Conservation (phyloP, 2,329 filamentous ascomycete genomes). For the Xylariaceae sp. region DNA sequence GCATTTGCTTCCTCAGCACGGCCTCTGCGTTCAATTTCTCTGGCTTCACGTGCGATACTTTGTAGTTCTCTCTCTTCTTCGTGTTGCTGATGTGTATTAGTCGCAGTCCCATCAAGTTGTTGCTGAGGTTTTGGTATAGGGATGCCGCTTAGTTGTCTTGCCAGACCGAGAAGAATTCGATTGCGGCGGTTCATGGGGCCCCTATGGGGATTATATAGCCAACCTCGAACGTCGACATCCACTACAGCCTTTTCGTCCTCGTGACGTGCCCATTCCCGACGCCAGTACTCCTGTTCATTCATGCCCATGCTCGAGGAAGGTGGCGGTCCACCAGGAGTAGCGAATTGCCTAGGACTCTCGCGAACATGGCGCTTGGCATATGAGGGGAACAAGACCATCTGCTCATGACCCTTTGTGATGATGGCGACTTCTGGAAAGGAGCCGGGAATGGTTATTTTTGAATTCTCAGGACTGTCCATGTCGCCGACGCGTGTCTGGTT, state of each 20-base stretch:
- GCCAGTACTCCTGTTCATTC: slow-evolving; percentile 70
- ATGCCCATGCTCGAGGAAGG: slow-evolving; percentile 40
- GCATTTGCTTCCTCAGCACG: slow-evolving; percentile 68
- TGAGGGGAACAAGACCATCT: slow-evolving; percentile 93
- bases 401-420: slow-evolving; percentile 73
- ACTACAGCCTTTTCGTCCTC: slow-evolving; percentile 83
- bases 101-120: slow-evolving; percentile 22
- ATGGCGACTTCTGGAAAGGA: slow-evolving; percentile 85
- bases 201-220: slow-evolving; percentile 84
- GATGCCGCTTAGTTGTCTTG: slow-evolving; percentile 82
- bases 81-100: slow-evolving; percentile 42
- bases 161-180: slow-evolving; percentile 78
- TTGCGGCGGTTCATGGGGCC: slow-evolving; percentile 86
- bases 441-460: slow-evolving; percentile 58
- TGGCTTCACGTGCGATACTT: slow-evolving; percentile 69
- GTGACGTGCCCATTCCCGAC: slow-evolving; percentile 70
- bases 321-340: slow-evolving; percentile 34
- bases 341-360: slow-evolving; percentile 29
- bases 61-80: slow-evolving; percentile 56
- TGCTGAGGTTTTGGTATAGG: slow-evolving; percentile 57
- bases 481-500: slow-evolving; percentile 46
- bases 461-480: slow-evolving; percentile 32
- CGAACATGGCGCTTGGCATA: slow-evolving; percentile 75
- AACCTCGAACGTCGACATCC: slow-evolving; percentile 91
- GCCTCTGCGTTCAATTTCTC: slow-evolving; percentile 69